These are phyloP conservation scores for Trypanosoma brucei DNA, from an alignment of 208 protist genomes.

Conservation along the genomic window DNA sequence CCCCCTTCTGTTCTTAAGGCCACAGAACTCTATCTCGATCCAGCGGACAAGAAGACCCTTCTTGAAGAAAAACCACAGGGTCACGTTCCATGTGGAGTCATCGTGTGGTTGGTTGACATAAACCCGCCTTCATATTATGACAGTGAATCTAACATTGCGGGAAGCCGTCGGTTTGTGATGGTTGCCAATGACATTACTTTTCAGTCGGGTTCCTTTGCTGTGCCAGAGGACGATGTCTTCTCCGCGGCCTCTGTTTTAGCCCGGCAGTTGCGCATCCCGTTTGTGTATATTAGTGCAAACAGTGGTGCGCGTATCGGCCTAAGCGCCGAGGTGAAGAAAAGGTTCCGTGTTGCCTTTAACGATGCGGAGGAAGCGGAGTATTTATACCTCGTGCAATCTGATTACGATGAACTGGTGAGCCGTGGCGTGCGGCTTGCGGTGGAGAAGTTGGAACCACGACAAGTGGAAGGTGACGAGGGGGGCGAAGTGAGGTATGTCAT, in stretches of 20 bases:
- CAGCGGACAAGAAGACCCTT: constrained; percentile 27
- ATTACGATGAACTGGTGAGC: constrained; percentile 65
- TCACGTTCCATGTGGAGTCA: constrained; percentile 83
- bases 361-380: constrained; percentile 88
- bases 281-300: constrained; percentile 97
- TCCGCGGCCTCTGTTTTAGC: constrained; percentile 80
- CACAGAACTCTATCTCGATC: constrained; percentile 47
- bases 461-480: constrained; percentile 31
- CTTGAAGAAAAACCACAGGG: constrained; percentile 17
- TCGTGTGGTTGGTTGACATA: constrained; percentile 91
- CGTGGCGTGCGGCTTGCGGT: constrained; percentile 26
- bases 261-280: constrained; percentile 84
- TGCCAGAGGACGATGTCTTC: constrained; percentile 94
- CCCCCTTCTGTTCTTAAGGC: constrained; percentile 31
- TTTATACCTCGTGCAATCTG: constrained; percentile 90
- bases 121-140: constrained; percentile 88
- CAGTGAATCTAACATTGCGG: constrained; percentile 17
- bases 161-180: constrained; percentile 89
- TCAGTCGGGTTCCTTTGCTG: constrained; percentile 94
- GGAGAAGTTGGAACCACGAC: constrained; percentile 31
- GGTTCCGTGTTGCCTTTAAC: constrained; percentile 91
- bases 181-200: constrained; percentile 98
- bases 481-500: constrained; percentile 86
- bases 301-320: constrained; percentile 97
- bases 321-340: constrained; percentile 89